Evolutionary conservation across 352 stramenopile genomes (phyloP).

Genomic region (Phytophthora macrochlamydospora): DNA sequence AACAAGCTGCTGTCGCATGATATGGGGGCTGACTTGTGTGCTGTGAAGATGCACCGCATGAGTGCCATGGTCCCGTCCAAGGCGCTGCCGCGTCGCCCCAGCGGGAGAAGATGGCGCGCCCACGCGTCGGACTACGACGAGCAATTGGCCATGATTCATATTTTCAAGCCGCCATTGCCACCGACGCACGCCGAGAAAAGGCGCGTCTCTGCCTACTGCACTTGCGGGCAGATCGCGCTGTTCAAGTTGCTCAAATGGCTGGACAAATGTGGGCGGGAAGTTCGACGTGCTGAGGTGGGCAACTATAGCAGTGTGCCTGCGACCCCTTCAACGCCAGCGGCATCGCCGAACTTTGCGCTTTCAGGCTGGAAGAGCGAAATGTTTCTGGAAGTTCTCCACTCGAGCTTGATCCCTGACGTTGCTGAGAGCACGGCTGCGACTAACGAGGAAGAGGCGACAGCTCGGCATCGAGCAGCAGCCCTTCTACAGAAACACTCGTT

Average conservation of each 20-base stretch:
- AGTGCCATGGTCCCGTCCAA: slow-evolving; percentile 15
- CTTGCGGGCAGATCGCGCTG: slow-evolving; percentile 68
- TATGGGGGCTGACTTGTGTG: slow-evolving; percentile 12
- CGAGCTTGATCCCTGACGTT: slow-evolving; percentile 25
- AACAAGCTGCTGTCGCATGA: neutral
- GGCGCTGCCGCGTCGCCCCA: slow-evolving; percentile 25
- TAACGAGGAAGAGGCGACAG: slow-evolving; percentile 7
- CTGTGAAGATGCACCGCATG: slow-evolving; percentile 23
- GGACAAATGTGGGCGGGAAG: slow-evolving; percentile 33
- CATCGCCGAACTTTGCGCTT: slow-evolving; percentile 2
- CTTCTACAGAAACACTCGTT: slow-evolving; percentile 68
- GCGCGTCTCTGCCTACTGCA: slow-evolving; percentile 72
- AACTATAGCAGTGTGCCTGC: neutral
- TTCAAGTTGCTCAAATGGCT: slow-evolving; percentile 82
- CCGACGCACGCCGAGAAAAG: slow-evolving; percentile 45
- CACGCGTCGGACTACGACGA: slow-evolving; percentile 48
- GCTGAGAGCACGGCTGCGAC: neutral
- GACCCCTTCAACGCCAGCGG: slow-evolving; percentile 2
- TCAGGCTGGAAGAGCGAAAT: slow-evolving; percentile 65
- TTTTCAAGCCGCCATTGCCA: slow-evolving; percentile 34
- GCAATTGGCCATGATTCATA: slow-evolving; percentile 34
- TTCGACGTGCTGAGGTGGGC: slow-evolving; percentile 18
- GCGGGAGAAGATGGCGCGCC: slow-evolving; percentile 33
- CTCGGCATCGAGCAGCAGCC: slow-evolving; percentile 10
- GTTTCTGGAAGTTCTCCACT: slow-evolving; percentile 78